These are phyloP conservation scores for Fusarium begoniae DNA, from an alignment of 2,329 filamentous ascomycete genomes.

Conservation along the genomic window DNA sequence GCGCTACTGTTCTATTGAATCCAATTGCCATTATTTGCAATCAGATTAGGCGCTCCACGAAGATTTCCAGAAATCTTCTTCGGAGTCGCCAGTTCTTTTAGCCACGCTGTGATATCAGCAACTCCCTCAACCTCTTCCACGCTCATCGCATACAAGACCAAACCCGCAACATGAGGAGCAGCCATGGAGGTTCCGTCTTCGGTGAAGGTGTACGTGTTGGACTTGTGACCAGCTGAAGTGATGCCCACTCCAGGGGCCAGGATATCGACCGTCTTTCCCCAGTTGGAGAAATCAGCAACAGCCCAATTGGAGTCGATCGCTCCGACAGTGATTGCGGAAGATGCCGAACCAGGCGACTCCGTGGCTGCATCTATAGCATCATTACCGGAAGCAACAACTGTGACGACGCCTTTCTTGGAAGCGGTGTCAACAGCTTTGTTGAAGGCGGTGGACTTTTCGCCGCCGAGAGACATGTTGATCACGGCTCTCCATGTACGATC, in stretches of 20 bases:
- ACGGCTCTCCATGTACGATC: slow-evolving; percentile 47
- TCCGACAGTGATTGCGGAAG: slow-evolving; percentile 42
- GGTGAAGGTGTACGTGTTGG: slow-evolving; percentile 44
- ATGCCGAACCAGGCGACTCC: slow-evolving; percentile 38
- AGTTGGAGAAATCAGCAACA: slow-evolving; percentile 56
- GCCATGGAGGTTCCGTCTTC: slow-evolving; percentile 63
- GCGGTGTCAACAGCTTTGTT: slow-evolving; percentile 36
- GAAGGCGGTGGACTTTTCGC: slow-evolving; percentile 9
- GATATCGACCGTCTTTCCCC: slow-evolving; percentile 54
- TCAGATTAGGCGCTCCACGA: slow-evolving; percentile 1
- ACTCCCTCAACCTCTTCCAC: slow-evolving; percentile 3
- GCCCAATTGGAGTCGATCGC: slow-evolving; percentile 45
- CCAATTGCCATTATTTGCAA: slow-evolving; percentile 9
- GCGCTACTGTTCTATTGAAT: neutral
- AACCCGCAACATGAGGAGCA: slow-evolving; percentile 61
- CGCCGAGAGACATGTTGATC: slow-evolving; percentile 56
- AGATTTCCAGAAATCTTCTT: slow-evolving; percentile 2
- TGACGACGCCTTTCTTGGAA: slow-evolving; percentile 45
- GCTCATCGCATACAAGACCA: slow-evolving; percentile 54
- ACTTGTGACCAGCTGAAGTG: slow-evolving; percentile 48
- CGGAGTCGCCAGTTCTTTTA: neutral
- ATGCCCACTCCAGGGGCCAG: slow-evolving; percentile 56
- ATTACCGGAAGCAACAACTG: slow-evolving; percentile 49
- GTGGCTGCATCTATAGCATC: slow-evolving; percentile 14
- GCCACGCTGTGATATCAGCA: neutral